Percentiles rank a stretch among this genome's conserved stretches.
Evolutionary conservation across 257 asterid species (phyloP).

Genomic region (Solanum tarapatanum): DNA sequence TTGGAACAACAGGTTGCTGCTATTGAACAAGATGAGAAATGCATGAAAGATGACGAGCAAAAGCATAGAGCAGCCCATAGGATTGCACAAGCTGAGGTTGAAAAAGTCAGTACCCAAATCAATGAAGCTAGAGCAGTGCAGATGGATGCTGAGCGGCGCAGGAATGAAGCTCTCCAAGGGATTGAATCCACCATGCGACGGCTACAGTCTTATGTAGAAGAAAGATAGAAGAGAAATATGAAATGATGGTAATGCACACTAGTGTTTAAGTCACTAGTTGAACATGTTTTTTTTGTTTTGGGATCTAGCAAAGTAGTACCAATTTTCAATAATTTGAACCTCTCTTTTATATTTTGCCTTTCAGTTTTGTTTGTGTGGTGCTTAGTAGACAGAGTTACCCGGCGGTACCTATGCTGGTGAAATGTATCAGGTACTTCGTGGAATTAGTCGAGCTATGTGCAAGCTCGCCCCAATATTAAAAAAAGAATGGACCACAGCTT

Average conservation of each 20-base stretch:
- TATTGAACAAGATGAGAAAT: background rate
- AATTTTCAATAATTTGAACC: background rate
- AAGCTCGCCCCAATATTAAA: background rate
- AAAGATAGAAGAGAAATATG: background rate
- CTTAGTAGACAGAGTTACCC: background rate
- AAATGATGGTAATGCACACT: background rate
- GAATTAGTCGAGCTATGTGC: background rate
- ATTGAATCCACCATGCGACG: background rate
- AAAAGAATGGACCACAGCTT: background rate
- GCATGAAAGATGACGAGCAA: background rate
- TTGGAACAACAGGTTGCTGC: background rate
- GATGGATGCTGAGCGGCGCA: background rate
- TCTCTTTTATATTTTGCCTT: background rate
- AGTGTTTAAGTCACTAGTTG: background rate
- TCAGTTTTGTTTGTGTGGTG: background rate
- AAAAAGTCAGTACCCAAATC: background rate
- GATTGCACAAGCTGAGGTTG: background rate
- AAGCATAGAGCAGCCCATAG: no score
- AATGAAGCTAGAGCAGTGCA: background rate
- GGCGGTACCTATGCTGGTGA: background rate
- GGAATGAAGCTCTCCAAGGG: background rate
- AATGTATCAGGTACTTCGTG: background rate
- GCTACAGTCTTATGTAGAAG: background rate
- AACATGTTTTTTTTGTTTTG: background rate
- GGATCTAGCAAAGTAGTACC: background rate